Conservation (phyloP, 2,329 filamentous ascomycete species). For the Paramyrothecium roridum region DNA sequence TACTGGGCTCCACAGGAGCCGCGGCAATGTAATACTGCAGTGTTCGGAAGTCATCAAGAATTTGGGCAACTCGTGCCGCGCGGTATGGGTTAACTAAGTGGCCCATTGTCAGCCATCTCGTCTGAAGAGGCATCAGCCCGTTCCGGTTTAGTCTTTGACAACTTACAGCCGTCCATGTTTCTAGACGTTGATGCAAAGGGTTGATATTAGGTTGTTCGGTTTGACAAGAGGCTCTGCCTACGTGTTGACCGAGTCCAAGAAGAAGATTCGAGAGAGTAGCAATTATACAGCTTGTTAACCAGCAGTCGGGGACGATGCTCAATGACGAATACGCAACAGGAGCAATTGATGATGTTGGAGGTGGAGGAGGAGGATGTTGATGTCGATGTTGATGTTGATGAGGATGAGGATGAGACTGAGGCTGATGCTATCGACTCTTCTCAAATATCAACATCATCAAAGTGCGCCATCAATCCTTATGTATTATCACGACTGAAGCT, state of each 20-base stretch:
- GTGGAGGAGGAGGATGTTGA: neutral
- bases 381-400: neutral
- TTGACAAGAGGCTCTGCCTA: too few species aligned
- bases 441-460: slow-evolving; percentile 5
- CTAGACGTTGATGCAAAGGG: neutral
- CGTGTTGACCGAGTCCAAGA: neutral
- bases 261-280: neutral
- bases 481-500: neutral
- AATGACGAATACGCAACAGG: neutral
- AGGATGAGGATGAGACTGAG: neutral
- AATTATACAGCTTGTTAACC: neutral
- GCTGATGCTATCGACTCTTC: neutral
- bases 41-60: slow-evolving; percentile 59
- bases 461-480: neutral
- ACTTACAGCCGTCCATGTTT: slow-evolving; percentile 23
- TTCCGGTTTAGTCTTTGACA: neutral
- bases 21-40: slow-evolving; percentile 62
- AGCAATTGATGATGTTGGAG: neutral
- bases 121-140: neutral
- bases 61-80: slow-evolving; percentile 56
- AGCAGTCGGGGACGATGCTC: neutral
- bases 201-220: slow-evolving; percentile 1
- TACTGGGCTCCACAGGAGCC: slow-evolving; percentile 49
- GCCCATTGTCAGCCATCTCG: slow-evolving; percentile 3
- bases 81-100: slow-evolving; percentile 58